Evolutionary conservation across 768 basidiomycete genomes (phyloP).

Genomic region (Infundibulicybe gibba): DNA sequence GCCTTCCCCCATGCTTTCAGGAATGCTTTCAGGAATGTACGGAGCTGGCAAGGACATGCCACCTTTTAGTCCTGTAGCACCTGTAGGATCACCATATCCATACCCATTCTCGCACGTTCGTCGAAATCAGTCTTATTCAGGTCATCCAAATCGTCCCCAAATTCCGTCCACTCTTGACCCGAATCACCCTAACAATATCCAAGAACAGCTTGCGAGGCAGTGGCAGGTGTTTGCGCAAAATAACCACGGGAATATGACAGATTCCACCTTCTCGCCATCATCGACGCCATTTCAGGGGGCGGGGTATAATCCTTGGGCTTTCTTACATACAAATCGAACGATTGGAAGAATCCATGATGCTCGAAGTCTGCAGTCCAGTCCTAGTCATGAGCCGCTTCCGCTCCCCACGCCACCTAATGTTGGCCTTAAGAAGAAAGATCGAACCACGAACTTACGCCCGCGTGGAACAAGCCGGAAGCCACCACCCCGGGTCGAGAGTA

Average conservation of each 20-base stretch:
- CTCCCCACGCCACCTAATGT: slow-evolving; percentile 49
- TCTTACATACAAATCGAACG: slow-evolving; percentile 52
- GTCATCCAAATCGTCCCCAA: slow-evolving; percentile 26
- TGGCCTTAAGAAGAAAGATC: slow-evolving; percentile 34
- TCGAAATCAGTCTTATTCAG: slow-evolving; percentile 40
- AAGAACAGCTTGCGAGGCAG: slow-evolving; percentile 70
- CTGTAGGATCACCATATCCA: slow-evolving; percentile 74
- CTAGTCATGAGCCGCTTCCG: slow-evolving; percentile 62
- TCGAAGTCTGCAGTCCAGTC: slow-evolving; percentile 68
- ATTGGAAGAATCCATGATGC: slow-evolving; percentile 41
- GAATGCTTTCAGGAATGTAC: slow-evolving; percentile 46
- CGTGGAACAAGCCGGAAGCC: slow-evolving; percentile 43
- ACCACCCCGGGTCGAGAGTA: slow-evolving; percentile 78
- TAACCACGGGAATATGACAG: slow-evolving; percentile 50
- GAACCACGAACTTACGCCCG: slow-evolving; percentile 15
- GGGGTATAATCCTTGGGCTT: slow-evolving; percentile 72
- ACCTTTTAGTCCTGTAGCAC: slow-evolving; percentile 49
- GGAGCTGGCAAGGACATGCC: slow-evolving; percentile 33
- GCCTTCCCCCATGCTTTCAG: slow-evolving; percentile 62
- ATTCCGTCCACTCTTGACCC: slow-evolving; percentile 32
- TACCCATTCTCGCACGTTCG: slow-evolving; percentile 75
- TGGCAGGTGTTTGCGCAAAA: slow-evolving; percentile 80
- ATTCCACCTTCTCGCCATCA: slow-evolving; percentile 76
- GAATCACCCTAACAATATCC: slow-evolving; percentile 45
- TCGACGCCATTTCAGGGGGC: slow-evolving; percentile 67